A percentile compares a stretch with the other conserved stretches of the same genome.
Evolutionary conservation across 805 yeast genomes (phyloP).

Genomic region (Pichia cabralensis): DNA sequence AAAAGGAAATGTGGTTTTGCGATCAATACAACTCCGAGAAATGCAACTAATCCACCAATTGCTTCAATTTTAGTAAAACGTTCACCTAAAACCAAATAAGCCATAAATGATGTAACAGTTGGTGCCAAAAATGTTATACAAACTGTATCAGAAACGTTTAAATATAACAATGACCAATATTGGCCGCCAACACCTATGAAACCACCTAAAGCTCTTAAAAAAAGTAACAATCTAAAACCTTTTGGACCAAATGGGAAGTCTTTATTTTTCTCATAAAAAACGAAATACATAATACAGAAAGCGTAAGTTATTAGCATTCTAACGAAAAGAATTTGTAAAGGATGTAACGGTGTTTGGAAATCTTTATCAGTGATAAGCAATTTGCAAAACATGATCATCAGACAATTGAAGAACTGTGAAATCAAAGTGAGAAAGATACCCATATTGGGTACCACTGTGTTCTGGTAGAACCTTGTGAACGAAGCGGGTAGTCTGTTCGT

Average conservation of each 20-base stretch:
- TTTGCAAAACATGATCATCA: conserved; percentile 70
- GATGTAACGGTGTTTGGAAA: conserved; percentile 54
- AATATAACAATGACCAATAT: conserved; percentile 63
- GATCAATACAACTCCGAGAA: conserved; percentile 68
- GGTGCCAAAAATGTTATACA: conserved; percentile 75
- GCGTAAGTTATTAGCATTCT: conserved; percentile 67
- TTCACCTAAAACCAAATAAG: conserved; percentile 60
- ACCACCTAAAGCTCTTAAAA: conserved; percentile 60
- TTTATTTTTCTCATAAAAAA: conserved; percentile 37
- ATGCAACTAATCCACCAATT: conserved; percentile 54
- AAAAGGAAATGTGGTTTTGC: conserved; percentile 74
- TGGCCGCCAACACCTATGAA: conserved; percentile 73
- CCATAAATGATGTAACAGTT: conserved; percentile 62
- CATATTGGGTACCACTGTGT: conserved; percentile 23
- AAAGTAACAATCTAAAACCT: conserved; percentile 3
- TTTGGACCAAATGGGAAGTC: conserved; percentile 36
- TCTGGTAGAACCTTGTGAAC: not conserved
- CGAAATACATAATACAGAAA: conserved; percentile 43
- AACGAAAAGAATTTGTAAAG: conserved; percentile 66
- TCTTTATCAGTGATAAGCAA: conserved; percentile 58
- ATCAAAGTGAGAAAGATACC: conserved; percentile 51
- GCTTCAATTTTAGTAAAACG: conserved; percentile 58
- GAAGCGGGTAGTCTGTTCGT: not conserved
- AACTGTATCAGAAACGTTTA: conserved; percentile 73
- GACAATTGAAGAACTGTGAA: conserved; percentile 65